These are phyloP conservation scores for Isabelozyma heimii DNA, from an alignment of 805 yeast species.

Conservation along the genomic window DNA sequence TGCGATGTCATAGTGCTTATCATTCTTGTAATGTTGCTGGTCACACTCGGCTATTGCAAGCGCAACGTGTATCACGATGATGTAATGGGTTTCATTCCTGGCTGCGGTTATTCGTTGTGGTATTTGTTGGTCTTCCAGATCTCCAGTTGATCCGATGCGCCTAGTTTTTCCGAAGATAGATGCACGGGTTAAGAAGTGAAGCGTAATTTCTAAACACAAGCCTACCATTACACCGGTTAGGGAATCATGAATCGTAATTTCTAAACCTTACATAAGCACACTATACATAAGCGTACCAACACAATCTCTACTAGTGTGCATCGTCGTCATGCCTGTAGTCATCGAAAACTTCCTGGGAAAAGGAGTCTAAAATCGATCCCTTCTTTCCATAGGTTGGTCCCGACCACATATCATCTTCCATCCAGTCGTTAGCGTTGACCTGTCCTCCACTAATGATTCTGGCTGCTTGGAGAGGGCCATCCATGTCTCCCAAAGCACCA, in stretches of 20 bases:
- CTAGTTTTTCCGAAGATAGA: background rate
- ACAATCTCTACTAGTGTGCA: slow-evolving; percentile 8
- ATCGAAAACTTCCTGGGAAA: slow-evolving; percentile 38
- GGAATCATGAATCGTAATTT: background rate
- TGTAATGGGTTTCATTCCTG: background rate
- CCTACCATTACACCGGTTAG: too few species aligned
- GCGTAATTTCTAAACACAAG: background rate
- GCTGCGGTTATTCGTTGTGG: background rate
- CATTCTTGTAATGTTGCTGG: background rate
- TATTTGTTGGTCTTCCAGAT: too few species aligned
- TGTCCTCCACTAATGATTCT: slow-evolving; percentile 40
- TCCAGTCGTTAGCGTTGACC: slow-evolving; percentile 32
- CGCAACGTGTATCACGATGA: background rate
- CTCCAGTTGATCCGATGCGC: background rate
- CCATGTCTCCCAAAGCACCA: slow-evolving; percentile 29
- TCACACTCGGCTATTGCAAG: too few species aligned
- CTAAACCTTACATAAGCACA: background rate
- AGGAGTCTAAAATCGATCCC: slow-evolving; percentile 19
- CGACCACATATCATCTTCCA: slow-evolving; percentile 30
- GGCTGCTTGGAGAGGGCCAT: slow-evolving; percentile 38
- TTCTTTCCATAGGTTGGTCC: slow-evolving; percentile 1
- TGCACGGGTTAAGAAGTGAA: too few species aligned
- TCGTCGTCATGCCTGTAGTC: slow-evolving; percentile 44
- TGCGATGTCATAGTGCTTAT: background rate
- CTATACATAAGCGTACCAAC: background rate